A percentile compares a stretch with the other conserved stretches of the same genome.
Conservation (phyloP, 177 flowering plant species). For the Vitis hybrid region DNA sequence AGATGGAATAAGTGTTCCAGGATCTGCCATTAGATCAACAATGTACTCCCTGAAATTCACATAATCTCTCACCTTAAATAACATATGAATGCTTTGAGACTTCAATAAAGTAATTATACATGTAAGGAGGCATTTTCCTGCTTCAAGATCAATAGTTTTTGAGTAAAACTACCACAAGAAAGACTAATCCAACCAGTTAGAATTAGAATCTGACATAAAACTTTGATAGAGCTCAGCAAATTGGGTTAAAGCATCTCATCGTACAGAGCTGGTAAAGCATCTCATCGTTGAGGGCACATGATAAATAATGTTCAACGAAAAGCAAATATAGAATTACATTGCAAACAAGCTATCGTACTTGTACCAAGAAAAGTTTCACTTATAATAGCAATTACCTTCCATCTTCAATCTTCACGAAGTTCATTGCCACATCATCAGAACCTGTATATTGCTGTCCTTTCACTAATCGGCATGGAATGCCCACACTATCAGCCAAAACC, state of each 20-base stretch:
- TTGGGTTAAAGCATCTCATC: too few relatives aligned
- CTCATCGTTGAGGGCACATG: not conserved
- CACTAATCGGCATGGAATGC: conserved; percentile 78
- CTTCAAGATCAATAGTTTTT: too few relatives aligned
- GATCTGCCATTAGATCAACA: conserved; percentile 94
- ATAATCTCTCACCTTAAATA: conserved; percentile 1
- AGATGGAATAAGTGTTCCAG: conserved; percentile 95
- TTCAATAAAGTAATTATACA: not conserved
- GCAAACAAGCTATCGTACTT: not conserved
- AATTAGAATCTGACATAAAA: too few relatives aligned
- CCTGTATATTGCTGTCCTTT: conserved; percentile 90
- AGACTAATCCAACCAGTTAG: too few relatives aligned
- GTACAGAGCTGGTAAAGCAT: too few relatives aligned
- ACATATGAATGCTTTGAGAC: not conserved
- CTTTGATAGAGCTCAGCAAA: too few relatives aligned
- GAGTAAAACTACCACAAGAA: too few relatives aligned
- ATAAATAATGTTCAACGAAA: not conserved
- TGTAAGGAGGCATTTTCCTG: too few relatives aligned
- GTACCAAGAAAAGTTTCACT: not conserved
- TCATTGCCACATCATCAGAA: conserved; percentile 84
- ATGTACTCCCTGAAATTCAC: conserved; percentile 82
- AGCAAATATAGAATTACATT: not conserved
- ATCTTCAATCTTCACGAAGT: conserved; percentile 70
- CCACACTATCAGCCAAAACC: conserved; percentile 89
- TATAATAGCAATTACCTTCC: conserved; percentile 60